Evolutionary conservation across 257 asterid species (phyloP), one percentile per base, ranked within the genome.

Genomic region (Ilex asprella): DNA sequence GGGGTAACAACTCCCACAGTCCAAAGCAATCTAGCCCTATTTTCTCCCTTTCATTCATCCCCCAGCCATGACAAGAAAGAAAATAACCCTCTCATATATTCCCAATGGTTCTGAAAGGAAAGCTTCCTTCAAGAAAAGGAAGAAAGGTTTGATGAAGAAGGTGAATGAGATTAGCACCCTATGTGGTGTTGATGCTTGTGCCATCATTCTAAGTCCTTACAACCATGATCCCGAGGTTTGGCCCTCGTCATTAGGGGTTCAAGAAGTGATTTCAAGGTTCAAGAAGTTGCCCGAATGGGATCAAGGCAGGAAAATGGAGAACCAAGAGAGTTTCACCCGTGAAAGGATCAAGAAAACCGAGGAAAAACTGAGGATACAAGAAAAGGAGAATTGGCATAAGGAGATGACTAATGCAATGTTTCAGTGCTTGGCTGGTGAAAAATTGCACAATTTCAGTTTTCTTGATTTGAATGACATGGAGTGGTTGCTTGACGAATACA

Each of bases 91-190:
- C 2, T 39, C 39, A 4, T 67, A 30, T 21, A 52, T 73, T 31
- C 55, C 1, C 6, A 68, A 44, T 31, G 47, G 43, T 0, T 16
- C 54, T 0, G 55, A 31, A 6, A 54, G 78, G 30, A 63, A 39
- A n/a, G 16, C 21, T 15, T 10, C 60, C 2, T 67, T 29, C 56
- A 62, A 54, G 16, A 73, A 67, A 7, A 57, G 78, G 11, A 55
- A 30, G 47, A 57, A 27, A 0, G 70, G 67, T 10, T 49, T 59
- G 21, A n/a, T 54, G 39, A 67, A 73, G 44, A 63, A 59, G 16
- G 63, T 47, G 5, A 1, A 53, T 2, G 67, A 73, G 43, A 2
- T 73, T 7, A 67, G 73, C 50, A 51, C 31, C 3, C 60, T 63
- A 0, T 73, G 74, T 9, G 74, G 50, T 0, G 21, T 62, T 50